phyloP scores from a whole-genome alignment of 129 eudicot species.

The Escallonia rubra region DNA sequence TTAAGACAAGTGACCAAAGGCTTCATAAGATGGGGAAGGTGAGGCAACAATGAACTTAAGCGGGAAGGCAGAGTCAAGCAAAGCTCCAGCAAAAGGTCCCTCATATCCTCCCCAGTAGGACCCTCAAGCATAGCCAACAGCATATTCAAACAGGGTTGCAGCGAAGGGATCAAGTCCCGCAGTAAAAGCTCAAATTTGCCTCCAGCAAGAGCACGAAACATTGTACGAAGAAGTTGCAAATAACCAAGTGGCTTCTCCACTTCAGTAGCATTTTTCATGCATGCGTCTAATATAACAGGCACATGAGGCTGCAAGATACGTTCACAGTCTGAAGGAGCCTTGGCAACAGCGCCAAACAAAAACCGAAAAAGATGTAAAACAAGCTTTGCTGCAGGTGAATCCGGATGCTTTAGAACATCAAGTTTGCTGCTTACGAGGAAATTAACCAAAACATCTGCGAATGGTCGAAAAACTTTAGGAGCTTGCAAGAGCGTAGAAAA shows the following conservation, averaged over 20 bases:
- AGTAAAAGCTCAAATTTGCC: slow-evolving; percentile 90
- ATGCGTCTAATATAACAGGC: slow-evolving; percentile 87
- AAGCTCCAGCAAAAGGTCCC: slow-evolving; percentile 82
- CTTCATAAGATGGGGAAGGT: slow-evolving; percentile 95
- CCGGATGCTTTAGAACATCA: slow-evolving; percentile 94
- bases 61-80: slow-evolving; percentile 94
- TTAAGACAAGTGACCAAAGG: slow-evolving; percentile 93
- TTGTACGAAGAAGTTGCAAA: slow-evolving; percentile 89
- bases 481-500: slow-evolving; percentile 86
- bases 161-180: slow-evolving; percentile 64
- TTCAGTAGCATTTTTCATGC: slow-evolving; percentile 89
- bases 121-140: slow-evolving; percentile 96
- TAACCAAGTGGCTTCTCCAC: slow-evolving; percentile 92
- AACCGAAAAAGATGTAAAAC: slow-evolving; percentile 89
- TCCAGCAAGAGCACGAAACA: slow-evolving; percentile 93
- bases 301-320: slow-evolving; percentile 95
- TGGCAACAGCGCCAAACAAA: slow-evolving; percentile 80
- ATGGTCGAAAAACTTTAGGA: slow-evolving; percentile 85
- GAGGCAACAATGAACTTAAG: slow-evolving; percentile 83
- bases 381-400: slow-evolving; percentile 89
- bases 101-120: slow-evolving; percentile 91
- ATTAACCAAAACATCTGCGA: slow-evolving; percentile 89
- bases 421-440: slow-evolving; percentile 97
- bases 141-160: slow-evolving; percentile 89
- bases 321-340: slow-evolving; percentile 95